Evolutionary conservation across 176 grass and related monocot species (phyloP), one percentile per base, ranked within the genome.

Genomic region (Microstegium vimineum): DNA sequence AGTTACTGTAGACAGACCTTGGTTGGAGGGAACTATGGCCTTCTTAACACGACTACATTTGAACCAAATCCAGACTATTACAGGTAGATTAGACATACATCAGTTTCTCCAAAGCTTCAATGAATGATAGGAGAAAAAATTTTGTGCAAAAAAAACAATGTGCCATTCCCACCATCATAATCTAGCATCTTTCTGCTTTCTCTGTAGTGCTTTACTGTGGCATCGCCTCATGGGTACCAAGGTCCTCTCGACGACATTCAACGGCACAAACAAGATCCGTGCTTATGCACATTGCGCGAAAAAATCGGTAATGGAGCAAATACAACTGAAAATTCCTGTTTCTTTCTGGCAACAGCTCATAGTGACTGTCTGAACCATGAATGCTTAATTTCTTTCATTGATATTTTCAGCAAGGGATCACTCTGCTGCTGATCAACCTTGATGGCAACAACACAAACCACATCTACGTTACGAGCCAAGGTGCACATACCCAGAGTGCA

Each of bases 21-120:
- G 51, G 36, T 93, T 67, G 94, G 94, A 20, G 94, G 90, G 32
- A 97, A 97, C 72, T 97, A 97, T 9, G 91, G 91, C 40, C 86
- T 97, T 0, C 89, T 97, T 33, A 93, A 93, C 86, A 93, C 94
- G 20, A 93, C 91, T 45, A 91, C 86, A 22, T 97, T 93, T 79
- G 86, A 89, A 82, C 94, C 94, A 32, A 93, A 97, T 71, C 91
- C 94, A 69, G 94, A 97, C 80, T 97, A 97, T 65, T 97, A 97
- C 71, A 97, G 94, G 90, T 97, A 74, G 49, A 34, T 27, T 93
- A 69, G 49, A 34, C 27, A 63, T 52, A 25, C n/a, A n/a, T 75
- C 26, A 40, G 17, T 41, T 34, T 75, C 62, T 60, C 60, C 33
- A n/a, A n/a, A n/a, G n/a, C n/a, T n/a, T n/a, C n/a, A n/a, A n/a